Conservation (phyloP, 768 basidiomycete species). For the Coprinopsis strossmayeri region DNA sequence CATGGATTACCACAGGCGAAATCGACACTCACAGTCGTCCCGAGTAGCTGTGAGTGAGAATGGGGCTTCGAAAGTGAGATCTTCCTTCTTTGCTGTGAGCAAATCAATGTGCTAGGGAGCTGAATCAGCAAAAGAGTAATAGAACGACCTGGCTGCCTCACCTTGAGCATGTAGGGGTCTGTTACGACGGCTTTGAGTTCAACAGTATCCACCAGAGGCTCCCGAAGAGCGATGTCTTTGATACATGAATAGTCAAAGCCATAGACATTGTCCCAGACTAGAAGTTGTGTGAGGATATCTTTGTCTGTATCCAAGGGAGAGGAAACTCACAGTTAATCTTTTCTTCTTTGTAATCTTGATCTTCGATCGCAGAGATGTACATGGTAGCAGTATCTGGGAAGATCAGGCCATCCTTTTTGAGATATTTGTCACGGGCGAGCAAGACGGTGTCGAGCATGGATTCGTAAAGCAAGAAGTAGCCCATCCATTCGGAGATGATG, state of each 20-base stretch:
- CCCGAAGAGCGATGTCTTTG: constrained; percentile 94
- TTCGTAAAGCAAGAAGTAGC: constrained; percentile 98
- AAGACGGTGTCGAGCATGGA: constrained; percentile 99
- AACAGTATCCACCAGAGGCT: constrained; percentile 98
- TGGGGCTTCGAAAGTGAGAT: constrained; percentile 76
- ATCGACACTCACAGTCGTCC: constrained; percentile 73
- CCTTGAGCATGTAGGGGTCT: constrained; percentile 87
- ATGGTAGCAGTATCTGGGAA: constrained; percentile 94
- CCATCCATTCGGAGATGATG: constrained; percentile 99
- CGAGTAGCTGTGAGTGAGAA: constrained; percentile 80
- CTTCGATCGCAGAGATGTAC: constrained; percentile 96
- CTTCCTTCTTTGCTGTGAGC: constrained; percentile 89
- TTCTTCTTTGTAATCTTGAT: constrained; percentile 99
- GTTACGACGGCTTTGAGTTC: constrained; percentile 94
- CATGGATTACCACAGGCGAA: neutral
- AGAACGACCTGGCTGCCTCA: constrained; percentile 20
- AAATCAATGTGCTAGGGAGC: constrained; percentile 75
- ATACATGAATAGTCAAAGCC: constrained; percentile 99
- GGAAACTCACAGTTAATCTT: constrained; percentile 88
- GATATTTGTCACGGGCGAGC: constrained; percentile 93
- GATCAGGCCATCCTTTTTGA: constrained; percentile 84
- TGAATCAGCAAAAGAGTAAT: neutral
- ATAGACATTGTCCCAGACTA: constrained; percentile 99
- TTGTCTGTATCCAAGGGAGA: constrained; percentile 1
- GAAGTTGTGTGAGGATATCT: neutral